These are phyloP conservation scores for Neospermospora avenae DNA, from an alignment of 2,329 filamentous ascomycete genomes.

Conservation along the genomic window DNA sequence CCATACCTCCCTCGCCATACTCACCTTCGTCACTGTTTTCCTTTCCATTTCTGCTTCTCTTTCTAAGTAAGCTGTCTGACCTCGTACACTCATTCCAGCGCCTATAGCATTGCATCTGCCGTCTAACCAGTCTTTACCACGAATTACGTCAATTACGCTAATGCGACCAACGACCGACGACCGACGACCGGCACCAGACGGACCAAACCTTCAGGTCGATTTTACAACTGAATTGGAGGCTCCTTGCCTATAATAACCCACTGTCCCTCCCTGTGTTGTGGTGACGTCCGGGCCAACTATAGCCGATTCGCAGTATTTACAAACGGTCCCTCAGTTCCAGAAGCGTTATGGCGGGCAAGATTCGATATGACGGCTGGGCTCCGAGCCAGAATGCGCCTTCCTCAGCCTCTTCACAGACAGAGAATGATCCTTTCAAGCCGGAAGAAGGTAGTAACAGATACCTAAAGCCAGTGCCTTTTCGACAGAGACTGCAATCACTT, in stretches of 20 bases:
- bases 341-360: conserved; percentile 37
- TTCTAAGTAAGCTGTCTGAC: background rate
- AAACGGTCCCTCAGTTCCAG: background rate
- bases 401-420: conserved; percentile 36
- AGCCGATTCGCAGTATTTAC: background rate
- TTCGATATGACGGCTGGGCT: conserved; percentile 43
- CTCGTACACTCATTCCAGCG: background rate
- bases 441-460: too few relatives aligned
- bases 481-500: conserved; percentile 24
- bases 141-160: background rate
- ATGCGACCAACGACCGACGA: background rate
- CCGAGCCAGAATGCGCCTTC: conserved; percentile 42
- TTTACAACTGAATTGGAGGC: too few relatives aligned
- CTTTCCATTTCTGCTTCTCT: background rate
- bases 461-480: conserved; percentile 19
- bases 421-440: too few relatives aligned
- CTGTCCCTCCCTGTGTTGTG: background rate
- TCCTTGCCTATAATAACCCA: too few relatives aligned
- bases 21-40: background rate
- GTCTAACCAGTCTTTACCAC: background rate
- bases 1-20: too few relatives aligned
- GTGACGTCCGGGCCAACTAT: background rate
- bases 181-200: background rate
- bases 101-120: background rate
- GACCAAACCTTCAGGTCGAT: too few relatives aligned